Evolutionary conservation across 225 moss, liverwort and hornwort genomes (phyloP).

Genomic region (Marchantia polymorpha): DNA sequence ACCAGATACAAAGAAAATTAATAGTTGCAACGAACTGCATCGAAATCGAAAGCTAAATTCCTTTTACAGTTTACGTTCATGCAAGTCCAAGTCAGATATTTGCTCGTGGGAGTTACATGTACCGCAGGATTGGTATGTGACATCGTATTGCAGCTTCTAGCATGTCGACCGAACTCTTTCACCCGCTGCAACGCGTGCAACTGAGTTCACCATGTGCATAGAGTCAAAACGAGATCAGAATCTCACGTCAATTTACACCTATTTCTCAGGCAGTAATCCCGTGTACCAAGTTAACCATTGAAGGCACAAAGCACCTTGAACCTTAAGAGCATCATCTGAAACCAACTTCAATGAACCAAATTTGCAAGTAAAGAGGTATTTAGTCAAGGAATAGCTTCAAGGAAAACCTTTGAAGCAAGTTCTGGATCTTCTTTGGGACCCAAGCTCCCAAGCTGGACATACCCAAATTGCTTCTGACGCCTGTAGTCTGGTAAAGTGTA

Average conservation of each 20-base stretch:
- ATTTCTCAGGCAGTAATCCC: no score
- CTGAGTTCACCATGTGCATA: slow-evolving; percentile 19
- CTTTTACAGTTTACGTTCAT: not conserved
- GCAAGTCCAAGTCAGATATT: not conserved
- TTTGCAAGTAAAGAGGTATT: not conserved
- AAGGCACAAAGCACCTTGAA: no score
- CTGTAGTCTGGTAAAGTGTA: slow-evolving; percentile 84
- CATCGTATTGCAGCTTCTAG: slow-evolving; percentile 69
- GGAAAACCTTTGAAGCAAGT: slow-evolving; percentile 58
- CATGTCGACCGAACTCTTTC: slow-evolving; percentile 71
- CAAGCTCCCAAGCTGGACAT: slow-evolving; percentile 75
- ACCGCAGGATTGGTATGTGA: slow-evolving; percentile 28
- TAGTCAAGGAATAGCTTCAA: not conserved
- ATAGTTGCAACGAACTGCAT: not conserved
- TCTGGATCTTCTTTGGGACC: slow-evolving; percentile 63
- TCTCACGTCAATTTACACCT: no score
- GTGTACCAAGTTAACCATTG: no score
- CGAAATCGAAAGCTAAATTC: not conserved
- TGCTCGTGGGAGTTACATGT: not conserved
- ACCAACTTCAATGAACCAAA: no score
- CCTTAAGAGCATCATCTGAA: no score
- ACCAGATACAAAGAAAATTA: no score
- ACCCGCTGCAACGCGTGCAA: slow-evolving; percentile 54
- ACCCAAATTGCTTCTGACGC: slow-evolving; percentile 64
- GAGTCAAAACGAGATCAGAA: no score